Evolutionary conservation across 495 filamentous ascomycete genomes (phyloP).

Genomic region (Staphylotrichum tortipilum): DNA sequence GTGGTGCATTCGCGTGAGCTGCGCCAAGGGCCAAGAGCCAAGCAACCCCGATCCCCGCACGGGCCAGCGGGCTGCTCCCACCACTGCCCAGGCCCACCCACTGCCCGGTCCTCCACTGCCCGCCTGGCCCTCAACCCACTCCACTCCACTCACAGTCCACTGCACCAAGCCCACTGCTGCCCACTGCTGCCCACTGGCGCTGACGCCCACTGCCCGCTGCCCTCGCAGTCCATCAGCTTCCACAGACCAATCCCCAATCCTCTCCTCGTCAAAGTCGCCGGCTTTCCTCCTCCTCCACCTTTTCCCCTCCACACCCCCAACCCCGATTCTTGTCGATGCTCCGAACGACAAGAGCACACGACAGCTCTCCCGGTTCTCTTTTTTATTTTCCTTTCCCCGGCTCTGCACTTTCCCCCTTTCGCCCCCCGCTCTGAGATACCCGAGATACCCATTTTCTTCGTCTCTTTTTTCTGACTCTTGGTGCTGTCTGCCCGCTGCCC

Average conservation of each 20-base stretch:
- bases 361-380: conserved; percentile 22
- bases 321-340: conserved; percentile 24
- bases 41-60: conserved; percentile 1
- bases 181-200: too few relatives aligned
- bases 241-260: conserved; percentile 21
- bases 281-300: conserved; percentile 32
- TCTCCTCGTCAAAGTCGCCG: conserved; percentile 26
- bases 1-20: neutral
- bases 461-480: conserved; percentile 21
- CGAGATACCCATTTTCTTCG: conserved; percentile 25
- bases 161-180: too few relatives aligned
- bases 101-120: too few relatives aligned
- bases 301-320: too few relatives aligned
- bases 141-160: too few relatives aligned
- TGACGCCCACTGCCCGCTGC: neutral
- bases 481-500: too few relatives aligned
- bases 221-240: conserved; percentile 23
- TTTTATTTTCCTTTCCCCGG: conserved; percentile 20
- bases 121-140: too few relatives aligned
- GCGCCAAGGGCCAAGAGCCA: neutral
- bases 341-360: conserved; percentile 32
- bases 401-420: neutral
- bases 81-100: too few relatives aligned
- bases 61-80: conserved; percentile 9
- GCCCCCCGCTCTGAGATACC: conserved; percentile 26